A percentile compares a stretch with the other conserved stretches of the same genome.
Conservation (phyloP, 495 filamentous ascomycete species). For the Annulohypoxylon maeteangense region DNA sequence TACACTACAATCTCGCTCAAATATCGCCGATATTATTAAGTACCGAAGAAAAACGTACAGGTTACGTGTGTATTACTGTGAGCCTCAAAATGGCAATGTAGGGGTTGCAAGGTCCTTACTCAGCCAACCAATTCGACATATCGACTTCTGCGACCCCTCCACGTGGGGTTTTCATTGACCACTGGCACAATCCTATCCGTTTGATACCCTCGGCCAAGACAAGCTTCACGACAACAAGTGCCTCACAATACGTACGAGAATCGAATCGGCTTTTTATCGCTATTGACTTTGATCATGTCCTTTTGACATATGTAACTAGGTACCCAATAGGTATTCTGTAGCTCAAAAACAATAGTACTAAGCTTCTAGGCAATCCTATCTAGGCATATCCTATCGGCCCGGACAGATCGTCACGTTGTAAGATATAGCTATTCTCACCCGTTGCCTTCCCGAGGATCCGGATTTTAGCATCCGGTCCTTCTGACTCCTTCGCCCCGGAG, state of each 20-base stretch:
- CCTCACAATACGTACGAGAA: conserved; percentile 22
- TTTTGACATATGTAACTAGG: neutral
- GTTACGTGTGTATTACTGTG: conserved; percentile 30
- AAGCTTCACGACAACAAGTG: conserved; percentile 30
- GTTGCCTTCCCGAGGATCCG: neutral
- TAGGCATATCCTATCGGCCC: neutral
- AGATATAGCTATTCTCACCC: neutral
- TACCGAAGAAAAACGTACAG: neutral
- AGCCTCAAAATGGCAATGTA: conserved; percentile 11
- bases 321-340: neutral
- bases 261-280: neutral
- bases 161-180: conserved; percentile 37
- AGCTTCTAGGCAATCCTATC: neutral
- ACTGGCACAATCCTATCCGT: conserved; percentile 10
- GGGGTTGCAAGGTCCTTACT: conserved; percentile 25
- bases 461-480: neutral
- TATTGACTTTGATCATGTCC: neutral
- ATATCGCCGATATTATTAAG: conserved; percentile 16
- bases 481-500: neutral
- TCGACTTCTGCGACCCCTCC: conserved; percentile 19
- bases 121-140: conserved; percentile 32
- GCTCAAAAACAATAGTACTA: neutral
- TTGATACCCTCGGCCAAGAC: conserved; percentile 35
- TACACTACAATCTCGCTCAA: neutral
- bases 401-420: conserved; percentile 2